Conservation (phyloP, 768 basidiomycete species). For the Calocybe gangraenosa region DNA sequence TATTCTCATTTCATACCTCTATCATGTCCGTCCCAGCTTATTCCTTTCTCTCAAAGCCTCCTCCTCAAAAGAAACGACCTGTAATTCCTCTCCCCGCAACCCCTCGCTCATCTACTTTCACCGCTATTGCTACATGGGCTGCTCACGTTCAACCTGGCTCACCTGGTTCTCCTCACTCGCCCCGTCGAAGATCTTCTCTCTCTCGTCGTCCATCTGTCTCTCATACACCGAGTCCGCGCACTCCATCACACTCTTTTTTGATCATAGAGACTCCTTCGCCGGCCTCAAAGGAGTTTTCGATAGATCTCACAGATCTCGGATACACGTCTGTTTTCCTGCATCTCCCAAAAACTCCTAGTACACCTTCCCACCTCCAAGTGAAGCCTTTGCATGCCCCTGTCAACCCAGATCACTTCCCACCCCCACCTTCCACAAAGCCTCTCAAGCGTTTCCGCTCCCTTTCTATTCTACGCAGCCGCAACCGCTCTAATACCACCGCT, state of each 20-base stretch:
- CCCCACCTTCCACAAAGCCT: slow-evolving; percentile 12
- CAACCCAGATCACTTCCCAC: slow-evolving; percentile 14
- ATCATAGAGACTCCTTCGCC: slow-evolving; percentile 44
- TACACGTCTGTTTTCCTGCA: slow-evolving; percentile 67
- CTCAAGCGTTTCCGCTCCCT: slow-evolving; percentile 51
- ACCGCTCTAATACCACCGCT: slow-evolving; percentile 17
- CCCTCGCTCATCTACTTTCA: slow-evolving; percentile 39
- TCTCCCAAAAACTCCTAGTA: slow-evolving; percentile 47
- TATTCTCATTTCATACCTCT: slow-evolving; percentile 3
- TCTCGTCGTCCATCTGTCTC: slow-evolving; percentile 22
- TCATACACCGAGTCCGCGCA: slow-evolving; percentile 29
- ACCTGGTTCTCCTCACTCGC: slow-evolving; percentile 41
- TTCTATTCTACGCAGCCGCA: slow-evolving; percentile 40
- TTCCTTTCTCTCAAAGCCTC: slow-evolving; percentile 40
- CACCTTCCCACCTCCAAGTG: slow-evolving; percentile 31
- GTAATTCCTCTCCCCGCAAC: slow-evolving; percentile 25
- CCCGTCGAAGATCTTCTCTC: slow-evolving; percentile 28
- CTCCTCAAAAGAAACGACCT: slow-evolving; percentile 34
- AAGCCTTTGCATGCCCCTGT: slow-evolving; percentile 17
- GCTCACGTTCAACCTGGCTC: slow-evolving; percentile 66
- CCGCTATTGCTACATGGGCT: slow-evolving; percentile 59
- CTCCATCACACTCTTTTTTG: slow-evolving; percentile 42
- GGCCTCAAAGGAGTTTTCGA: slow-evolving; percentile 39
- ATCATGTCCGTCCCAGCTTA: slow-evolving; percentile 20
- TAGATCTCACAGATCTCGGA: slow-evolving; percentile 57